Conservation (phyloP, 257 asterid species). For the Lantana camara region DNA sequence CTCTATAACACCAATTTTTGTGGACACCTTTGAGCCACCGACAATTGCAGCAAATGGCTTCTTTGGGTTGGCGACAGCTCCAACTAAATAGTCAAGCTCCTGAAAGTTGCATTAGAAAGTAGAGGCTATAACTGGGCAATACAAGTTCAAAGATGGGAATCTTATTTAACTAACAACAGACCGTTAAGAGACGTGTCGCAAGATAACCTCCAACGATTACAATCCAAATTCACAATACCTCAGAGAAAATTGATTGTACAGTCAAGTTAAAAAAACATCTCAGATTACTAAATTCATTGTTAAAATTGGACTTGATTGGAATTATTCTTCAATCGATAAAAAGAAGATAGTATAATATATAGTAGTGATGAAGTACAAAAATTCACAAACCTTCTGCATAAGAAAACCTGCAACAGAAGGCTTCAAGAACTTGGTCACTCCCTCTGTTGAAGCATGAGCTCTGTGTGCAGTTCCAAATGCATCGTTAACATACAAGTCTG, state of each 20-base stretch:
- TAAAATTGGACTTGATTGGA: background rate
- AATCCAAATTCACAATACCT: background rate
- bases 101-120: constrained; percentile 17
- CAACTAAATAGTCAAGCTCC: constrained; percentile 53
- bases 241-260: constrained; percentile 7
- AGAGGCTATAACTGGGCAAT: background rate
- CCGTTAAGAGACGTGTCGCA: background rate
- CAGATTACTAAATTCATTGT: background rate
- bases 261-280: no score
- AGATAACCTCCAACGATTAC: background rate
- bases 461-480: constrained; percentile 59
- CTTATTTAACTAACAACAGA: background rate
- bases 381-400: constrained; percentile 54
- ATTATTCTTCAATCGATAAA: background rate
- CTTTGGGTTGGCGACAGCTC: constrained; percentile 48
- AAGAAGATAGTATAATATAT: background rate
- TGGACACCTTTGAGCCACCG: constrained; percentile 52
- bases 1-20: constrained; percentile 48
- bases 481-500: constrained; percentile 53
- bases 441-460: constrained; percentile 60
- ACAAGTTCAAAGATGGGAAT: background rate
- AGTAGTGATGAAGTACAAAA: constrained; percentile 10
- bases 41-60: constrained; percentile 55
- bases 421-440: constrained; percentile 51
- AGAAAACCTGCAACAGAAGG: constrained; percentile 61